These are phyloP conservation scores for Epichloe elymi DNA, from an alignment of 2,329 filamentous ascomycete species.

Conservation along the genomic window DNA sequence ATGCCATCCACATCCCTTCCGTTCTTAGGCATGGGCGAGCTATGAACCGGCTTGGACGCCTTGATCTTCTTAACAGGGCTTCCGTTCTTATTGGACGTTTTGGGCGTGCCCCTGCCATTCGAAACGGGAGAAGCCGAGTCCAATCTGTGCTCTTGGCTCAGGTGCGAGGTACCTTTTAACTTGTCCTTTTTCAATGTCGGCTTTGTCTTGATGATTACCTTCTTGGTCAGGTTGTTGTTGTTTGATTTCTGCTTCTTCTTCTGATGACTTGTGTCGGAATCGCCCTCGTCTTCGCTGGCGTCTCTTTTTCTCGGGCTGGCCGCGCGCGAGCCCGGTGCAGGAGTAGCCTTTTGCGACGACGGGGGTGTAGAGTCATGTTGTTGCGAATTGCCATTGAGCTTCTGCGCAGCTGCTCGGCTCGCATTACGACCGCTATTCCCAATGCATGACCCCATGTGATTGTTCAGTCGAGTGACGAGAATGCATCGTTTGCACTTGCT, in stretches of 20 bases:
- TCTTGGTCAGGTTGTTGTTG: slow-evolving; percentile 29
- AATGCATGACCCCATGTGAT: slow-evolving; percentile 56
- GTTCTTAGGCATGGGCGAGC: slow-evolving; percentile 36
- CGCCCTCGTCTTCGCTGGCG: slow-evolving; percentile 41
- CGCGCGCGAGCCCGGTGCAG: slow-evolving; percentile 38
- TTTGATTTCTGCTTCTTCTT: slow-evolving; percentile 45
- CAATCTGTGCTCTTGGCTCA: slow-evolving; percentile 35
- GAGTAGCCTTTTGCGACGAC: slow-evolving; percentile 50
- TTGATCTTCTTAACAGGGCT: slow-evolving; percentile 31
- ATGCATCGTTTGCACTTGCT: slow-evolving; percentile 56
- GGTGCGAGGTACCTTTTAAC: slow-evolving; percentile 34
- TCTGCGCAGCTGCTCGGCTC: slow-evolving; percentile 47
- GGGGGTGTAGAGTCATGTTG: slow-evolving; percentile 47
- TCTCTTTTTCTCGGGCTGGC: slow-evolving; percentile 45
- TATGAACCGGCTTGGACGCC: slow-evolving; percentile 33
- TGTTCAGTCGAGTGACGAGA: slow-evolving; percentile 50
- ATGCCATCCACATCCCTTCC: slow-evolving; percentile 36
- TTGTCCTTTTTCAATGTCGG: slow-evolving; percentile 40
- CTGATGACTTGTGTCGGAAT: slow-evolving; percentile 37
- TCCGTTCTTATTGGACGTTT: slow-evolving; percentile 21
- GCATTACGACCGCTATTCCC: slow-evolving; percentile 52
- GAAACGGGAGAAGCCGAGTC: slow-evolving; percentile 15
- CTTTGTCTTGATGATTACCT: slow-evolving; percentile 43
- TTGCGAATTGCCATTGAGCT: slow-evolving; percentile 45
- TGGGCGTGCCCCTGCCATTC: slow-evolving; percentile 15